These are phyloP conservation scores for Helminthosporium solani DNA, from an alignment of 2,329 filamentous ascomycete species.

Conservation along the genomic window DNA sequence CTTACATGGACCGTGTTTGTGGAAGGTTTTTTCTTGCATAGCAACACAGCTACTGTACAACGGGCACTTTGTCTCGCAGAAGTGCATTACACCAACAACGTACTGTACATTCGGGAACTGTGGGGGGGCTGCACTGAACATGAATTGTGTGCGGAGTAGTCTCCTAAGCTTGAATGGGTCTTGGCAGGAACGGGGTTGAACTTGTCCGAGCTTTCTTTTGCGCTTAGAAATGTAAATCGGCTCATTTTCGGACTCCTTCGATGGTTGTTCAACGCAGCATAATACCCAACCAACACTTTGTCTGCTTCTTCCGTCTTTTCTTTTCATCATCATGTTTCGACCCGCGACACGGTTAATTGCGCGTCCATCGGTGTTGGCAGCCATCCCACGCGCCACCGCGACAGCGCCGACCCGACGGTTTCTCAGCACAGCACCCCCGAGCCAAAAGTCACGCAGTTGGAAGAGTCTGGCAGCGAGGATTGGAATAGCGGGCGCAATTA, in stretches of 20 bases:
- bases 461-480: conserved; percentile 73
- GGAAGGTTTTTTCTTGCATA: too few relatives aligned
- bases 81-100: too few relatives aligned
- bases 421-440: conserved; percentile 59
- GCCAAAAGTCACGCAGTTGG: conserved; percentile 74
- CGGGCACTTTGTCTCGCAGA: too few relatives aligned
- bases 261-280: conserved; percentile 3
- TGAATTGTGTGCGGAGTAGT: too few relatives aligned
- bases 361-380: conserved; percentile 32
- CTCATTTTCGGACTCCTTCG: conserved; percentile 4
- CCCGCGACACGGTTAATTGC: conserved; percentile 49
- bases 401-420: conserved; percentile 46
- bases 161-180: too few relatives aligned
- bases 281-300: conserved; percentile 4
- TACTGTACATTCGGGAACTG: too few relatives aligned
- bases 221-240: conserved; percentile 11
- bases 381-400: conserved; percentile 42
- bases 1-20: too few relatives aligned
- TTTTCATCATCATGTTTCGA: conserved; percentile 52
- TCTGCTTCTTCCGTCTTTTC: conserved; percentile 17
- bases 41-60: too few relatives aligned
- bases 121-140: too few relatives aligned
- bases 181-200: too few relatives aligned
- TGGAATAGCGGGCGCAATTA: conserved; percentile 70
- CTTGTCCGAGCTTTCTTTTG: conserved; percentile 1